Conservation (phyloP, 2,329 filamentous ascomycete genomes). For the Aspergillus brunneoviolaceus region DNA sequence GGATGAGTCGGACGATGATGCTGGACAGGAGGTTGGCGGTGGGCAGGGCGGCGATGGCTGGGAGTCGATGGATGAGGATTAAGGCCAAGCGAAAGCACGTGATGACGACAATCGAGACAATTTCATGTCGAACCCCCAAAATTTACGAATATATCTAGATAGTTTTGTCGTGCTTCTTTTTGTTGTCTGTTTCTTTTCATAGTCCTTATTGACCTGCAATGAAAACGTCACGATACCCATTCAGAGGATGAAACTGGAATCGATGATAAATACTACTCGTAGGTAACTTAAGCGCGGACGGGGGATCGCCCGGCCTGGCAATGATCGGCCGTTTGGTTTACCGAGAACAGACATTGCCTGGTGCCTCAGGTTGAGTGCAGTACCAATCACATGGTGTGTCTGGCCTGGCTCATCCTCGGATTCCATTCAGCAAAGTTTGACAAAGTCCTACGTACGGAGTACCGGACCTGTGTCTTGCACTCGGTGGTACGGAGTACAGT, state of each 20-base stretch:
- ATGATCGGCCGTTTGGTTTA: constrained; percentile 1
- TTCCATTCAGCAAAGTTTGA: background rate
- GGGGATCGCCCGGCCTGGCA: background rate
- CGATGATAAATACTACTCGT: too few relatives aligned
- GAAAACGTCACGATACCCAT: constrained; percentile 25
- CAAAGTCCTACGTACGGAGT: background rate
- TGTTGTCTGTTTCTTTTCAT: background rate
- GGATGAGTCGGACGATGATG: constrained; percentile 66
- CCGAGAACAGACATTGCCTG: background rate
- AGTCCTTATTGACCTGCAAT: constrained; percentile 10
- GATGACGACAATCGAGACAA: background rate
- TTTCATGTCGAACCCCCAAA: background rate
- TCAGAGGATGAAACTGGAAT: background rate
- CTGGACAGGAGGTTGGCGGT: constrained; percentile 51
- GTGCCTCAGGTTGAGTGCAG: background rate
- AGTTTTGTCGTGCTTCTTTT: background rate
- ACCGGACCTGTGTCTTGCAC: background rate
- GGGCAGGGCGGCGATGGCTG: constrained; percentile 53
- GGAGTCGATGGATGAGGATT: constrained; percentile 58
- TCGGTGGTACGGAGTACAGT: background rate
- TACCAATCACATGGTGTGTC: constrained; percentile 4
- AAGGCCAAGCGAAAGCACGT: background rate
- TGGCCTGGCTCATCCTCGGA: background rate
- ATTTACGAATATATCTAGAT: constrained; percentile 5
- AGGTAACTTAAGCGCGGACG: background rate